phyloP scores from a whole-genome alignment of 75 land plant species.

The Sequoiadendron giganteum region DNA sequence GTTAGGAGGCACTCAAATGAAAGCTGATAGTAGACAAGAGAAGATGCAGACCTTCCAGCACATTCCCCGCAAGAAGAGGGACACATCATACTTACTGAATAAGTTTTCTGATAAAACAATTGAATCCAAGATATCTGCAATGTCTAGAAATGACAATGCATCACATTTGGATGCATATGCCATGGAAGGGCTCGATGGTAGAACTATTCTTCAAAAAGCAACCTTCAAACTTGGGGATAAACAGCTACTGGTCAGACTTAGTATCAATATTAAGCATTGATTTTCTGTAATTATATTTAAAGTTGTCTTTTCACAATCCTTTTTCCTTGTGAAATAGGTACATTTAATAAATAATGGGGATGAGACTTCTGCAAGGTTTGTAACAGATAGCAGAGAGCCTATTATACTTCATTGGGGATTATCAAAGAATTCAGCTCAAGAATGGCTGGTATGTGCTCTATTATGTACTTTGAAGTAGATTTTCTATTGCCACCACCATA shows the following conservation, averaged over 20 bases:
- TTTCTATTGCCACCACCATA: background rate
- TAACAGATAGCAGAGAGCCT: constrained; percentile 38
- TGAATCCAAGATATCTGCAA: background rate
- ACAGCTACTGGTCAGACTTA: constrained; percentile 43
- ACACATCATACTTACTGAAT: constrained; percentile 35
- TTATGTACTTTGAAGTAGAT: background rate
- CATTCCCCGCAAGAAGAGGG: constrained; percentile 26
- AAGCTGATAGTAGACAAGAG: constrained; percentile 2
- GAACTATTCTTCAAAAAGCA: constrained; percentile 23
- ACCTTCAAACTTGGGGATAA: constrained; percentile 39
- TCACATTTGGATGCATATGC: constrained; percentile 26
- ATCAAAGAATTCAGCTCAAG: constrained; percentile 33
- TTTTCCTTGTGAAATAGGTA: constrained; percentile 4
- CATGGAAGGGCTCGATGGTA: constrained; percentile 23
- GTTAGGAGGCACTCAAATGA: background rate
- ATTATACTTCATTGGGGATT: constrained; percentile 64
- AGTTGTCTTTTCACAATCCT: background rate
- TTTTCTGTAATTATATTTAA: background rate
- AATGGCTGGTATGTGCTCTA: constrained; percentile 50
- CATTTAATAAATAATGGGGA: constrained; percentile 18
- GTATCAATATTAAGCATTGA: background rate
- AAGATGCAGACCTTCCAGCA: constrained; percentile 8
- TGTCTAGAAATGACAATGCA: constrained; percentile 15
- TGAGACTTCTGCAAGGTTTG: constrained; percentile 27
- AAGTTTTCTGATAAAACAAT: constrained; percentile 7